A percentile compares a stretch with the other conserved stretches of the same genome.
These are phyloP conservation scores for Coemansia sp. DNA, from an alignment of 192 early-diverging fungal species.

Conservation along the genomic window DNA sequence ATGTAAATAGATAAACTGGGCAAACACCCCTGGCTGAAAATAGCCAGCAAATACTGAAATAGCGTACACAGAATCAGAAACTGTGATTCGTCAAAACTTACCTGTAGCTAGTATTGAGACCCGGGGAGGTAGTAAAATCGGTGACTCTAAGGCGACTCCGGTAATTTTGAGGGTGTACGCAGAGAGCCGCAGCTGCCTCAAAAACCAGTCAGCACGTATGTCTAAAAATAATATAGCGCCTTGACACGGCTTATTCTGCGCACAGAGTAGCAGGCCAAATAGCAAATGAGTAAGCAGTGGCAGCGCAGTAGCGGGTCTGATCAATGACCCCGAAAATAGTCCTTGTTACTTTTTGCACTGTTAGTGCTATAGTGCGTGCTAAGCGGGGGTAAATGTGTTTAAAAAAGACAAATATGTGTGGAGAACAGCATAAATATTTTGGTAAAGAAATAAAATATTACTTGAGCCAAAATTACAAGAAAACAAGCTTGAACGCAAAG, in stretches of 20 bases:
- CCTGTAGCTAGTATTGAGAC: background rate
- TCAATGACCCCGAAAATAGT: conserved; percentile 4
- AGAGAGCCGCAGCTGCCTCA: background rate
- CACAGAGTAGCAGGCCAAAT: background rate
- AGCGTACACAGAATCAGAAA: background rate
- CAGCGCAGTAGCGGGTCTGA: conserved; percentile 4
- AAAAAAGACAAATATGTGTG: background rate
- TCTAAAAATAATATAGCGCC: conserved; percentile 3
- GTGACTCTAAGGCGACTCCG: background rate
- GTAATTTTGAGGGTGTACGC: background rate
- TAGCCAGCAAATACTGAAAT: conserved; percentile 29
- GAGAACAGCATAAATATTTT: background rate
- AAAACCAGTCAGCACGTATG: background rate
- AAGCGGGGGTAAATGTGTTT: conserved; percentile 1
- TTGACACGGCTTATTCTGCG: background rate
- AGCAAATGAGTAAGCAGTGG: background rate
- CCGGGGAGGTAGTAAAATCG: background rate
- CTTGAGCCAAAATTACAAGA: background rate
- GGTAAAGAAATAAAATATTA: background rate
- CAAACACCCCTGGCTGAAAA: conserved; percentile 17
- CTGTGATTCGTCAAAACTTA: conserved; percentile 11
- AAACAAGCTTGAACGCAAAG: background rate
- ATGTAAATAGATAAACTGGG: background rate
- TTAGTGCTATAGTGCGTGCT: background rate
- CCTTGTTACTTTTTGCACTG: background rate